These are phyloP conservation scores for Hypoxylon subgilvum DNA, from an alignment of 495 filamentous ascomycete genomes.

Conservation along the genomic window DNA sequence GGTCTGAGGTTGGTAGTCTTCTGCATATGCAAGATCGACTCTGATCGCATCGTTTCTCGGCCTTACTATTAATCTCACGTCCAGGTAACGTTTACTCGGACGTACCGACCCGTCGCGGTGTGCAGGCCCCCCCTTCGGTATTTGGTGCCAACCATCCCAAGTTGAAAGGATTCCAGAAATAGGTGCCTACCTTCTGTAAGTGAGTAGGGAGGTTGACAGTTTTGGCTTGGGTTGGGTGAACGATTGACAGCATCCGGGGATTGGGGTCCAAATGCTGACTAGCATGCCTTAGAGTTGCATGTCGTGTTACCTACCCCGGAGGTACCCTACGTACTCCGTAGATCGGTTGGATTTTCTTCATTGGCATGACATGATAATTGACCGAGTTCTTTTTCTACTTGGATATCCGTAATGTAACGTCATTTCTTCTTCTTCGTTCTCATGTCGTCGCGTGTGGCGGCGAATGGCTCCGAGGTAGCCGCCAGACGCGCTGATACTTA, in stretches of 20 bases:
- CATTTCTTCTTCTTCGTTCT: too few species aligned
- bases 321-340: neutral
- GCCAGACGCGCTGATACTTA: slow-evolving; percentile 3
- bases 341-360: too few species aligned
- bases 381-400: too few species aligned
- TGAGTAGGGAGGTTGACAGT: too few species aligned
- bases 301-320: neutral
- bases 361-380: too few species aligned
- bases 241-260: neutral
- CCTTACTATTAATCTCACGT: neutral
- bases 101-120: slow-evolving; percentile 13
- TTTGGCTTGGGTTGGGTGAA: neutral
- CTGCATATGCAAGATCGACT: slow-evolving; percentile 11
- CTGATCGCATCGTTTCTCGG: slow-evolving; percentile 11
- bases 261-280: too few species aligned
- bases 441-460: too few species aligned
- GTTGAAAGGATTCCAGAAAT: slow-evolving; percentile 26
- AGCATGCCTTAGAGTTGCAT: neutral
- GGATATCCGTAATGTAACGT: too few species aligned
- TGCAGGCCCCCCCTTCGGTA: slow-evolving; percentile 22
- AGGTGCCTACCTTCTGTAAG: too few species aligned
- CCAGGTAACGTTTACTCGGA: slow-evolving; percentile 27
- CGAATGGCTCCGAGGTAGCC: neutral
- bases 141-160: slow-evolving; percentile 11
- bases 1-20: too few species aligned